Evolutionary conservation across 768 basidiomycete species (phyloP), one percentile per base, ranked within the genome.

Genomic region (Pleurotus tuoliensis): DNA sequence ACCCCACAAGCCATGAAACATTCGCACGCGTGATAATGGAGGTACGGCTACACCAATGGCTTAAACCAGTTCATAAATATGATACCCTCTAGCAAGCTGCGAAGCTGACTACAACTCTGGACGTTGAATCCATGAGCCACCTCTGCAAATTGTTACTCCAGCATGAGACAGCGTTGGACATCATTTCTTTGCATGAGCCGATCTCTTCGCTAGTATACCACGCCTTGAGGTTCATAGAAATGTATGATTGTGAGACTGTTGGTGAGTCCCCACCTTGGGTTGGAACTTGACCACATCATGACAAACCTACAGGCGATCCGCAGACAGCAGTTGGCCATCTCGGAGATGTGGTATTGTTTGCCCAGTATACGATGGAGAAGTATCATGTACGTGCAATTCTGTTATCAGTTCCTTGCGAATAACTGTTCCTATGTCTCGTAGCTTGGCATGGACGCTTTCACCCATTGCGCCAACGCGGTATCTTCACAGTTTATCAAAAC

Each of bases 171-270:
- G 80, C 82, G 0, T 69, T 93, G 16, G 90, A 92, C 62, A 79
- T 90, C 46, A 61, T 92, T 44, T 80, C 88, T 6, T 69, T 92
- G 22, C 87, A 93, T 65, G 69, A 81, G 16, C 81, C 77, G 56
- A 70, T 90, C n/a, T 75, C 77, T 9, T 82, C 86, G 54, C 65
- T 93, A n/a, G 71, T 90, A 27, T 83, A 80, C 24, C 77, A 82
- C 59, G 81, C 83, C 0, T 68, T 92, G 44, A 70, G 72, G 13
- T 79, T 90, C 57, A 70, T 91, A 43, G 82, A 88, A 56, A 79
- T 83, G 41, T 91, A 88, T 61, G 89, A 91, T 62, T 91, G 87
- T 59, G 90, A 91, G 64, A 86, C 83, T 18, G 86, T 92, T 30
- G 90, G 90, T 88, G 66, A 22, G 86, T 56, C 38, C 30, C 61